Evolutionary conservation across 768 basidiomycete genomes (phyloP), one percentile per base, ranked within the genome.

Genomic region (Boletus huronensis): DNA sequence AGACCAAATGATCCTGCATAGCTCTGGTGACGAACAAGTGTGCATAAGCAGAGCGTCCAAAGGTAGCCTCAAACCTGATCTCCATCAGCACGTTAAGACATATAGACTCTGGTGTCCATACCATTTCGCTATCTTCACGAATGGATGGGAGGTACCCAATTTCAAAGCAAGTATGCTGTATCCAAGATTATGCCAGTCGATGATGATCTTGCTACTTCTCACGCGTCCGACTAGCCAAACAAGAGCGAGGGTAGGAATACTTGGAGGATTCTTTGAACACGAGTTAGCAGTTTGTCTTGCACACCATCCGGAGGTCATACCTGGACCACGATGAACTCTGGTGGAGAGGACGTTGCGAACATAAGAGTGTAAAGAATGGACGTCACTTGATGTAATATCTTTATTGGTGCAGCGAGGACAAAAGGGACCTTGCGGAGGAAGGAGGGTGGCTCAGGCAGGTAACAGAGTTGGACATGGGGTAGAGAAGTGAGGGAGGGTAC

Each of bases 131-230:
- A 96, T 66, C 58, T 70, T 79, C 38, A 96, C 92, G 57, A 95
- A 77, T 0, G 77, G 69, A 66, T 93, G 90, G 0, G 70, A 67
- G 1, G 75, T 54, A 0, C 93, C 90, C n/a, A 94, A 73, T 62
- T 84, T 87, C 59, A 99, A 71, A 1, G 88, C 88, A 45, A 99
- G 81, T 43, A 98, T 93, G 58, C 85, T 96, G 68, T 93, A 94
- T 17, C 97, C 97, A 25, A 96, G 81, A 70, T 99, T 99, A 69
- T 99, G 97, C 97, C 97, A 99, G 73, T 99, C 97, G 51, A 99
- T 94, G 55, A 99, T 90, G 60, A 99, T 76, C 63, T 90, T 92
- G 60, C 87, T 87, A 3, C 89, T 87, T 17, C 84, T 79, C 16
- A 92, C 63, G 19, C 74, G 66, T 21, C 81, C 81, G 1, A 87